A percentile compares a stretch with the other conserved stretches of the same genome.
phyloP scores from a whole-genome alignment of 2,329 filamentous ascomycete genomes.

The Beauveria scarabaeidicola region DNA sequence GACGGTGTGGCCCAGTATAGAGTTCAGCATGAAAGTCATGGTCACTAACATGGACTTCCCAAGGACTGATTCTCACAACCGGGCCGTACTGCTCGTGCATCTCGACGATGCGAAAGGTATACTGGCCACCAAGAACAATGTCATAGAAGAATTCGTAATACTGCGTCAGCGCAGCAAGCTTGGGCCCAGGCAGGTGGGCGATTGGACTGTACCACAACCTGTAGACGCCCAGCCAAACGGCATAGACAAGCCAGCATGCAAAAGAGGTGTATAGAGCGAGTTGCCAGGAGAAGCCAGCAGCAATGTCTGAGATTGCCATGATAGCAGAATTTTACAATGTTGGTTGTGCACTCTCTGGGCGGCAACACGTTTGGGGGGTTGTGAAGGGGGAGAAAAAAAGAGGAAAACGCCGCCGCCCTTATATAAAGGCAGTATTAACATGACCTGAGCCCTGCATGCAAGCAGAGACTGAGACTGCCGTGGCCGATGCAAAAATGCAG shows the following conservation, averaged over 20 bases:
- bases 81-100: slow-evolving; percentile 35
- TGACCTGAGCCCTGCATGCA: neutral
- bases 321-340: neutral
- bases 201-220: slow-evolving; percentile 31
- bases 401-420: neutral
- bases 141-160: slow-evolving; percentile 38
- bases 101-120: slow-evolving; percentile 32
- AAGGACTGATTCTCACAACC: slow-evolving; percentile 31
- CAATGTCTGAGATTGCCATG: slow-evolving; percentile 19
- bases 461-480: neutral
- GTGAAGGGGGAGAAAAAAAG: neutral
- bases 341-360: neutral
- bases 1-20: slow-evolving; percentile 24
- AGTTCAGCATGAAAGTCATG: slow-evolving; percentile 32
- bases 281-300: slow-evolving; percentile 19
- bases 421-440: neutral
- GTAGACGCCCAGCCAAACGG: slow-evolving; percentile 20
- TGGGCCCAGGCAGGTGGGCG: slow-evolving; percentile 30
- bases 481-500: neutral
- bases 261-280: slow-evolving; percentile 19
- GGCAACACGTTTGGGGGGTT: neutral
- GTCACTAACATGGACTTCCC: slow-evolving; percentile 31
- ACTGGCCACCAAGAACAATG: slow-evolving; percentile 31
- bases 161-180: slow-evolving; percentile 29
- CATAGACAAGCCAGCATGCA: slow-evolving; percentile 23